phyloP scores from a whole-genome alignment of 495 filamentous ascomycete species.

The Podospora conica region DNA sequence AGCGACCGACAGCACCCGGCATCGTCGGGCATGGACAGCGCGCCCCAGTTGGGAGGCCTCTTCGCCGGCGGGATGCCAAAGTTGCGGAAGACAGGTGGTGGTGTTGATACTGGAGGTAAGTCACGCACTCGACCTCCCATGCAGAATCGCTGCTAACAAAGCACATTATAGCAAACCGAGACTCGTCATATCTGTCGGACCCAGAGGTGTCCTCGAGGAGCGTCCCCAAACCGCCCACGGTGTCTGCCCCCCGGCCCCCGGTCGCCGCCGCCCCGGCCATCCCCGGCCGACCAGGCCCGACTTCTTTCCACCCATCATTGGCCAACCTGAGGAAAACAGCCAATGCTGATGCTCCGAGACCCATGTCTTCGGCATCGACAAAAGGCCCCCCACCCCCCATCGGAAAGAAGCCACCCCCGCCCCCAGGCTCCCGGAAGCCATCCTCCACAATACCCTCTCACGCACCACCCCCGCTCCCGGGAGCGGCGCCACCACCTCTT shows the following conservation, averaged over 20 bases:
- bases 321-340: slow-evolving; percentile 56
- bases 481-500: slow-evolving; percentile 36
- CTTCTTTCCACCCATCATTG: slow-evolving; percentile 50
- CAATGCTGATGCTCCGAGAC: slow-evolving; percentile 46
- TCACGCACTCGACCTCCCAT: neutral
- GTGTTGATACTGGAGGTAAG: slow-evolving; percentile 78
- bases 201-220: slow-evolving; percentile 56
- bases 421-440: slow-evolving; percentile 64
- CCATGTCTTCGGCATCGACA: slow-evolving; percentile 44
- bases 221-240: slow-evolving; percentile 53
- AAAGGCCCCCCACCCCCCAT: slow-evolving; percentile 52
- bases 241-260: slow-evolving; percentile 59
- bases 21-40: slow-evolving; percentile 40
- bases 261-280: slow-evolving; percentile 52
- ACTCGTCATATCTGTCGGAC: slow-evolving; percentile 74
- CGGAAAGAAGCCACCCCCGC: slow-evolving; percentile 64
- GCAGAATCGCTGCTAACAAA: slow-evolving; percentile 23
- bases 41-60: slow-evolving; percentile 80
- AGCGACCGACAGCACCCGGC: slow-evolving; percentile 40
- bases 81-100: slow-evolving; percentile 75
- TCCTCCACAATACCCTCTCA: slow-evolving; percentile 43
- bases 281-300: slow-evolving; percentile 46
- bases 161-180: slow-evolving; percentile 52
- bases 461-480: slow-evolving; percentile 48
- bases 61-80: slow-evolving; percentile 97